Percentiles rank a stretch among this genome's conserved stretches.
phyloP scores from a whole-genome alignment of 805 yeast genomes.

The Soucietia sequanensis region DNA sequence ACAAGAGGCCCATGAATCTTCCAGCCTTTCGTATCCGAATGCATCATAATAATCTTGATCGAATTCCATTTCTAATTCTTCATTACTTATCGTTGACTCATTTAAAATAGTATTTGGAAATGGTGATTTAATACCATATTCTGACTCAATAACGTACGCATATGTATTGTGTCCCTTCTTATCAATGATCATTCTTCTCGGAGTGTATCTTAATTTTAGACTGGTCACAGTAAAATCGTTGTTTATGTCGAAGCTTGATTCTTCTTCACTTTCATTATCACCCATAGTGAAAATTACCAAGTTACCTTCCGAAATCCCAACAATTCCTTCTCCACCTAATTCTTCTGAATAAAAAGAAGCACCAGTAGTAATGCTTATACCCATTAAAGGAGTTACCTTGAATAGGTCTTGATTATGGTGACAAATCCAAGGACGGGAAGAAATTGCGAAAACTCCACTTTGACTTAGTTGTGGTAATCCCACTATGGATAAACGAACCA shows the following conservation, averaged over 20 bases:
- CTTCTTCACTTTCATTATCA: slow-evolving; percentile 31
- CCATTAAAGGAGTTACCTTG: slow-evolving; percentile 48
- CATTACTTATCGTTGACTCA: slow-evolving; percentile 11
- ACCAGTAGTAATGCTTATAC: slow-evolving; percentile 43
- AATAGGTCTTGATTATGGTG: slow-evolving; percentile 35
- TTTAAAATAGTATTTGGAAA: slow-evolving; percentile 11
- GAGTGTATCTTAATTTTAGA: slow-evolving; percentile 49
- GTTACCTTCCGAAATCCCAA: slow-evolving; percentile 55
- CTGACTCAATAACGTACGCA: slow-evolving; percentile 47
- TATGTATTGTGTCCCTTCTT: slow-evolving; percentile 17
- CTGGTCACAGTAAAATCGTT: slow-evolving; percentile 28
- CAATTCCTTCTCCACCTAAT: slow-evolving; percentile 55
- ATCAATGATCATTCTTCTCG: slow-evolving; percentile 40
- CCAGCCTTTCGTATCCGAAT: slow-evolving; percentile 38
- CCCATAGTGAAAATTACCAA: slow-evolving; percentile 59
- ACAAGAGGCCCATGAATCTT: slow-evolving; percentile 50
- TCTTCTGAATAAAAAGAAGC: slow-evolving; percentile 64
- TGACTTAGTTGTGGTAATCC: slow-evolving; percentile 15
- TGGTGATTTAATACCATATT: slow-evolving; percentile 35
- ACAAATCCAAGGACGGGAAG: slow-evolving; percentile 58
- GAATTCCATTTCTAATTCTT: slow-evolving; percentile 8
- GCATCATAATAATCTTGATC: slow-evolving; percentile 41
- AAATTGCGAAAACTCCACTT: slow-evolving; percentile 46
- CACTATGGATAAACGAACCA: slow-evolving; percentile 50
- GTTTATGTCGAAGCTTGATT: slow-evolving; percentile 21